Evolutionary conservation across 306 rosid genomes (phyloP), one percentile per base, ranked within the genome.

Genomic region (Parietaria judaica): DNA sequence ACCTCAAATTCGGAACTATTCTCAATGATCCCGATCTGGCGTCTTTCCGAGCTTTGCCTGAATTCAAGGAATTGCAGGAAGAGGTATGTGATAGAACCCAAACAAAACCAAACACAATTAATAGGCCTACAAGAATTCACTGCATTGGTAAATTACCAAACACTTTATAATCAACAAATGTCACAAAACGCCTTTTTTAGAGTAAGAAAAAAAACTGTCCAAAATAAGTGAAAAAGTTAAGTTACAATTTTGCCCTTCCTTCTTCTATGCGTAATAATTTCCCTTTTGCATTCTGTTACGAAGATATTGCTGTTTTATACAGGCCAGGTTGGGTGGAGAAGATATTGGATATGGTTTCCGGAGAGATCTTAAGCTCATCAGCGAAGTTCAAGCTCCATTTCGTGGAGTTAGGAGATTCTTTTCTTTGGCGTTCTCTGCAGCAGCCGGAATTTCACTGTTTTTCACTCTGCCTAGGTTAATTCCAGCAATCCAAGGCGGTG

Each of bases 371-470:
- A 92, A 88, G 81, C 99, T 92, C 73, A 92, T 92, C 56, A 84
- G 99, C 72, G 99, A 88, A 86, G 99, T 92, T 58, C 99, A 92
- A 77, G 99, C 96, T 62, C 99, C 99, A 35, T 92, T 92, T 66
- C 99, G 96, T 48, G 99, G 96, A 64, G 72, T 92, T 59, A 76
- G 99, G 78, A 86, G 76, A 81, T 88, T 92, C 82, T 88, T 92
- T 73, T 92, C 78, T 56, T 60, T 88, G 53, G 95, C 95, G 31
- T 65, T 92, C 7, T 70, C 96, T 17, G 95, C 94, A 47, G 95
- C 96, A 16, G 99, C 99, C 4, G 96, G 99, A 79, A 82, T 88
- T 74, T 88, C 99, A 14, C 66, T 68, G 49, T 67, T 92, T 46
- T 79, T 92, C 56, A 86, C 88, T 13, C 38, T 86, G 15, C 99